Percentiles rank a stretch among this genome's conserved stretches.
Conservation (phyloP, 305 asterid species). For the Fraxinus dipetala region DNA sequence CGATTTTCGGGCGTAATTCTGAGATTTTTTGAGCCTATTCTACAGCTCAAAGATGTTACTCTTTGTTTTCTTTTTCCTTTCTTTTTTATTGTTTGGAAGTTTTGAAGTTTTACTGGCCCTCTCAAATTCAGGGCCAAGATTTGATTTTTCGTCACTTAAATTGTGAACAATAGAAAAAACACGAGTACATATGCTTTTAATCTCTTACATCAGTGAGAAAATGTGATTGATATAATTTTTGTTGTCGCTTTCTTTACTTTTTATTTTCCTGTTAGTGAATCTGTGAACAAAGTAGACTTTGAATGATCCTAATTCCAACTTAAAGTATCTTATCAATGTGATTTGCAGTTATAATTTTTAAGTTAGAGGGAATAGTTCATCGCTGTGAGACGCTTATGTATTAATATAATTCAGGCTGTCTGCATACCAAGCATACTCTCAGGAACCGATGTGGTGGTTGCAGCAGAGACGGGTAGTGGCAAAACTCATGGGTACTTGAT, state of each 20-base stretch:
- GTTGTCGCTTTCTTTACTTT: background rate
- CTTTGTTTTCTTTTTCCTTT: background rate
- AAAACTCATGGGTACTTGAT: conserved; percentile 92
- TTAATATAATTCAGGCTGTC: conserved; percentile 56
- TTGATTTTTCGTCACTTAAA: background rate
- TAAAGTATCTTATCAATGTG: conserved; percentile 2
- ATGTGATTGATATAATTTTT: background rate
- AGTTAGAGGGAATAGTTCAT: conserved; percentile 2
- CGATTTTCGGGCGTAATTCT: conserved; percentile 1
- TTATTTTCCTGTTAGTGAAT: background rate
- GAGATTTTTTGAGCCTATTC: background rate
- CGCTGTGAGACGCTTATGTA: conserved; percentile 24
- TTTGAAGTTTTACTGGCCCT: background rate
- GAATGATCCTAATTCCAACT: background rate
- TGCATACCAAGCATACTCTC: conserved; percentile 75
- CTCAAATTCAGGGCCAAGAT: background rate
- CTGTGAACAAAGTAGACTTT: background rate
- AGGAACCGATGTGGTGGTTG: conserved; percentile 82
- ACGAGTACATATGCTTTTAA: background rate
- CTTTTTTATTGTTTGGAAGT: background rate
- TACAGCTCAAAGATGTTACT: background rate
- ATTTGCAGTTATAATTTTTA: conserved; percentile 5
- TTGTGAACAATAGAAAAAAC: background rate
- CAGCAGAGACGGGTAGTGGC: conserved; percentile 97
- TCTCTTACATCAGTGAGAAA: background rate